These are phyloP conservation scores for Lachnellula suecica DNA, from an alignment of 2,329 filamentous ascomycete genomes.

Conservation along the genomic window DNA sequence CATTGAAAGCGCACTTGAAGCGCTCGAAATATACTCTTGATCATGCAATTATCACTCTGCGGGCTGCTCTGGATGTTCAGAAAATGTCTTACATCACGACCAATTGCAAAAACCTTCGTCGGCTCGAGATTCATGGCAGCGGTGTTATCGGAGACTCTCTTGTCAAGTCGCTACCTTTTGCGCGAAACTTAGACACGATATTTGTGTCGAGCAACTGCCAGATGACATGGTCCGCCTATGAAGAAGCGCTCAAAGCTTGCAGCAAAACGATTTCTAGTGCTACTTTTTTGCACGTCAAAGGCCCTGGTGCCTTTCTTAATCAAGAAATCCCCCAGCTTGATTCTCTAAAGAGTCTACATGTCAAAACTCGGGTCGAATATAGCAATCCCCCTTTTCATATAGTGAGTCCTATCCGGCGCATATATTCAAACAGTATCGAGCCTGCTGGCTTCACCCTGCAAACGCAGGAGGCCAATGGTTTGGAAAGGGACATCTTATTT, in stretches of 20 bases:
- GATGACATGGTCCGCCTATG: slow-evolving; percentile 15
- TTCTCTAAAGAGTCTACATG: slow-evolving; percentile 16
- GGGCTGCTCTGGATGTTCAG: slow-evolving; percentile 17
- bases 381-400: slow-evolving; percentile 12
- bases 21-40: slow-evolving; percentile 31
- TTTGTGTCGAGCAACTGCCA: slow-evolving; percentile 14
- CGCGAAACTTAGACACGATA: slow-evolving; percentile 22
- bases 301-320: background rate
- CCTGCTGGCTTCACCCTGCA: too few relatives aligned
- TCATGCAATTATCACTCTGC: slow-evolving; percentile 23
- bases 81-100: slow-evolving; percentile 25
- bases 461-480: too few relatives aligned
- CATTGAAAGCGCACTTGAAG: slow-evolving; percentile 25
- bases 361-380: slow-evolving; percentile 3
- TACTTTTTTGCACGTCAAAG: slow-evolving; percentile 13
- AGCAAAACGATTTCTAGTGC: slow-evolving; percentile 20
- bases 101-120: slow-evolving; percentile 25
- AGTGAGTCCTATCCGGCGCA: too few relatives aligned
- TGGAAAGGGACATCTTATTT: too few relatives aligned
- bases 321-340: slow-evolving; percentile 17
- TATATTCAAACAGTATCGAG: too few relatives aligned
- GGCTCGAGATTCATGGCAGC: slow-evolving; percentile 23
- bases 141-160: slow-evolving; percentile 27
- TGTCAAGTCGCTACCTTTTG: slow-evolving; percentile 16
- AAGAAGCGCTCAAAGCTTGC: slow-evolving; percentile 15